Conservation (phyloP, 306 rosid species). For the Corylus avellana region DNA sequence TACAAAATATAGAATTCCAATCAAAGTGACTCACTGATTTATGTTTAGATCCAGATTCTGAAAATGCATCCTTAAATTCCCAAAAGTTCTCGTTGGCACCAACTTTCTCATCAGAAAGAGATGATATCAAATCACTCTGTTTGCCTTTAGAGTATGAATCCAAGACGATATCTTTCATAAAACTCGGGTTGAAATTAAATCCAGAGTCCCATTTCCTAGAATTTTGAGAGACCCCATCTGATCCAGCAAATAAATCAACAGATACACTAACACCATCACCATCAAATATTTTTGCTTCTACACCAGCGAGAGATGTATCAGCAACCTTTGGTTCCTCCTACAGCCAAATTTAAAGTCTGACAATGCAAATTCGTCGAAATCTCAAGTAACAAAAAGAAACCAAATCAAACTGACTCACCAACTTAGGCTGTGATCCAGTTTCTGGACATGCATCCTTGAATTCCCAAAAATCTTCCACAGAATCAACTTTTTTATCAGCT, state of each 20-base stretch:
- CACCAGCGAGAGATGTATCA: conserved; percentile 25
- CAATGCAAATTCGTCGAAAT: conserved; percentile 13
- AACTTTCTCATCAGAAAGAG: conserved; percentile 22
- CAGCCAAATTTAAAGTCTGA: conserved; percentile 31
- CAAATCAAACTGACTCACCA: conserved; percentile 47
- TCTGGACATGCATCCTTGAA: conserved; percentile 46
- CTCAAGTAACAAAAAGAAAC: conserved; percentile 20
- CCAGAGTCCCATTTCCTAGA: conserved; percentile 47
- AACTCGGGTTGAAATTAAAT: conserved; percentile 45
- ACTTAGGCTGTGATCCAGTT: conserved; percentile 39
- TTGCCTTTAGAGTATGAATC: conserved; percentile 34
- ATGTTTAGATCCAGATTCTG: conserved; percentile 28
- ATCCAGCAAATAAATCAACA: conserved; percentile 36
- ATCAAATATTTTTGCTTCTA: conserved; percentile 28
- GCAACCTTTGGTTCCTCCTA: conserved; percentile 51
- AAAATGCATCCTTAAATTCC: conserved; percentile 38
- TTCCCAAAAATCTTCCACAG: conserved; percentile 42
- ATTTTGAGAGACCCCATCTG: conserved; percentile 36
- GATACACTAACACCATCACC: conserved; percentile 31
- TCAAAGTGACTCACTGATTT: conserved; percentile 29
- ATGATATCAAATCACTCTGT: conserved; percentile 18
- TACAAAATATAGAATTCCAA: neutral
- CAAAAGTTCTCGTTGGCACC: conserved; percentile 28
- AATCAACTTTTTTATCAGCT: conserved; percentile 22
- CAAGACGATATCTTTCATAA: conserved; percentile 23